Conservation (phyloP, 78 protist genomes). For the Reticulomyxa filosa region DNA sequence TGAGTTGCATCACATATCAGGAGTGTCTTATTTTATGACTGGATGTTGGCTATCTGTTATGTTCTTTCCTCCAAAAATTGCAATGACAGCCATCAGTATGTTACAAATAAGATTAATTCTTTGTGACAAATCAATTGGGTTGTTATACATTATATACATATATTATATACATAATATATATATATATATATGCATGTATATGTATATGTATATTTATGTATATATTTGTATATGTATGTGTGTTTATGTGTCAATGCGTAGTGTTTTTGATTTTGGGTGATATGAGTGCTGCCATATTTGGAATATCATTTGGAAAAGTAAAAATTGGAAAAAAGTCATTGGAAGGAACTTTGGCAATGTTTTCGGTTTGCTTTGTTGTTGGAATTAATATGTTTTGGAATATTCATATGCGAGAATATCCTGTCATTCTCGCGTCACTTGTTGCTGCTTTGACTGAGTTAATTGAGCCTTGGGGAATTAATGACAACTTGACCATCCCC, state of each 20-base stretch:
- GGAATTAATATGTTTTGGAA: not conserved
- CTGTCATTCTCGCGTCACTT: not conserved
- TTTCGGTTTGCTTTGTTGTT: not conserved
- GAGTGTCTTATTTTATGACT: not conserved
- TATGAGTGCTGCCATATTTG: constrained; percentile 15
- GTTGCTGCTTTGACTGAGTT: constrained; percentile 10
- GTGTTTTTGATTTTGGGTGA: not conserved
- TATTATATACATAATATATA: not conserved
- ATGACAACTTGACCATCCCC: constrained; percentile 16
- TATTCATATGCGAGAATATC: not conserved
- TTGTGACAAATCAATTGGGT: too few species aligned
- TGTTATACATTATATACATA: not conserved
- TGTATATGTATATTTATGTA: not conserved
- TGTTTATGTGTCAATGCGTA: not conserved
- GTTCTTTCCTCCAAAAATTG: constrained; percentile 9
- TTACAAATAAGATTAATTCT: too few species aligned
- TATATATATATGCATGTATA: not conserved
- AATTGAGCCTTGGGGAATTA: constrained; percentile 11
- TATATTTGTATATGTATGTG: too few species aligned
- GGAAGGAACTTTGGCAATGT: constrained; percentile 16
- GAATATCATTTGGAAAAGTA: too few species aligned
- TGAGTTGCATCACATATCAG: too few species aligned
- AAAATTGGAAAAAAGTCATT: constrained; percentile 14
- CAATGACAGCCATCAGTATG: constrained; percentile 6
- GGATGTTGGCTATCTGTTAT: constrained; percentile 11